Conservation (phyloP, 352 stramenopile genomes). For the Globisporangium lucens region DNA sequence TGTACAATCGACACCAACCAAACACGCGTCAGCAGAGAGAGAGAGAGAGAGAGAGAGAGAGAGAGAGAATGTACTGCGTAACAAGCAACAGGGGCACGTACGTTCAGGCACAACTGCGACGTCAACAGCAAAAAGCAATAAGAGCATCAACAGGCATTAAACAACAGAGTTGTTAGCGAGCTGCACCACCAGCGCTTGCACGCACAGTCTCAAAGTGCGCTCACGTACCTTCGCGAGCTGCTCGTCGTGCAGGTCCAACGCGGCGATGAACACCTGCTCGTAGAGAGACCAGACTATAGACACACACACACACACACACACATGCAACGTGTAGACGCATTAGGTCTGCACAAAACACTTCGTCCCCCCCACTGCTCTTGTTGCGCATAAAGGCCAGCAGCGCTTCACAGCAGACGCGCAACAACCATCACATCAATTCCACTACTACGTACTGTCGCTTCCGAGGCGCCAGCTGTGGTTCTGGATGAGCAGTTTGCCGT, state of each 20-base stretch:
- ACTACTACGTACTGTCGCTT: slow-evolving; percentile 32
- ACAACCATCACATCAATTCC: not conserved
- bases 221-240: slow-evolving; percentile 33
- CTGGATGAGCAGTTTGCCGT: slow-evolving; percentile 43
- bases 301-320: not conserved
- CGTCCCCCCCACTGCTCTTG: not conserved
- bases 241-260: slow-evolving; percentile 59
- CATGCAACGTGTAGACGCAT: not conserved
- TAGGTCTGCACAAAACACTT: not conserved
- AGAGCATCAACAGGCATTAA: slow-evolving; percentile 11
- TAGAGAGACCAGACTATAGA: slow-evolving; percentile 56
- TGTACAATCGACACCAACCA: not conserved
- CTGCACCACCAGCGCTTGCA: not conserved
- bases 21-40: not conserved
- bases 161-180: not conserved
- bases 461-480: slow-evolving; percentile 52
- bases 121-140: not conserved
- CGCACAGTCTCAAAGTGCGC: not conserved
- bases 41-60: not conserved
- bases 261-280: slow-evolving; percentile 63
- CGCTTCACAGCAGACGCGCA: not conserved
- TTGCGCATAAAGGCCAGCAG: slow-evolving; percentile 9
- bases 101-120: slow-evolving; percentile 16
- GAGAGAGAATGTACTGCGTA: not conserved
- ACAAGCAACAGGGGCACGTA: not conserved